Evolutionary conservation across 768 basidiomycete genomes (phyloP).

Genomic region (Tricholomella constricta): DNA sequence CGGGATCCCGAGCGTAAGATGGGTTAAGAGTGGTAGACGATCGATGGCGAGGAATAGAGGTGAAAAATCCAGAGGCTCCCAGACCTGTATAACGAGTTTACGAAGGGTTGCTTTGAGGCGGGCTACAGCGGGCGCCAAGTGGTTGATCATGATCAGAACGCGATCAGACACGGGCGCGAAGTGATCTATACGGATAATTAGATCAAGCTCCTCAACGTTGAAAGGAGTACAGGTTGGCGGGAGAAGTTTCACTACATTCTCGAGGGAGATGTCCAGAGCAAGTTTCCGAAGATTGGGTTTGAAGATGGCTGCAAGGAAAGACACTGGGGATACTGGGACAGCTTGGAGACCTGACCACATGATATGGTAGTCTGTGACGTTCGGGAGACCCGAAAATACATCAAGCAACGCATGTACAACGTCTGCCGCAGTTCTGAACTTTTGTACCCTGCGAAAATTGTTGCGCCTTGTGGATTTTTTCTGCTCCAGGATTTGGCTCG

Average conservation of each 20-base stretch:
- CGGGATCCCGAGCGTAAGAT: constrained; percentile 42
- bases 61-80: constrained; percentile 47
- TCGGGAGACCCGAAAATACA: constrained; percentile 44
- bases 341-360: constrained; percentile 47
- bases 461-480: constrained; percentile 26
- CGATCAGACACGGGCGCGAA: constrained; percentile 21
- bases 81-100: constrained; percentile 41
- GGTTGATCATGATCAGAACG: constrained; percentile 32
- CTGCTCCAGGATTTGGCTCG: constrained; percentile 34
- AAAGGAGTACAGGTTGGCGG: constrained; percentile 28
- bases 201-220: constrained; percentile 42
- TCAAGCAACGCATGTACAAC: constrained; percentile 42
- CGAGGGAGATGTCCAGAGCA: constrained; percentile 44
- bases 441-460: constrained; percentile 29
- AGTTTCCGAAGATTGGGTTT: constrained; percentile 39
- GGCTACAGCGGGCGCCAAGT: constrained; percentile 42
- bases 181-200: constrained; percentile 44
- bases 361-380: constrained; percentile 51
- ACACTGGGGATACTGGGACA: constrained; percentile 28
- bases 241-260: constrained; percentile 39
- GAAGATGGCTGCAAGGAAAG: constrained; percentile 38
- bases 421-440: constrained; percentile 37
- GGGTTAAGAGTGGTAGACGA: constrained; percentile 33
- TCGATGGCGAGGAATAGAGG: constrained; percentile 40
- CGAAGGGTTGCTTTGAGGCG: constrained; percentile 37